phyloP scores from a whole-genome alignment of 225 moss, liverwort and hornwort genomes.

The Rhytidiadelphus loreus region DNA sequence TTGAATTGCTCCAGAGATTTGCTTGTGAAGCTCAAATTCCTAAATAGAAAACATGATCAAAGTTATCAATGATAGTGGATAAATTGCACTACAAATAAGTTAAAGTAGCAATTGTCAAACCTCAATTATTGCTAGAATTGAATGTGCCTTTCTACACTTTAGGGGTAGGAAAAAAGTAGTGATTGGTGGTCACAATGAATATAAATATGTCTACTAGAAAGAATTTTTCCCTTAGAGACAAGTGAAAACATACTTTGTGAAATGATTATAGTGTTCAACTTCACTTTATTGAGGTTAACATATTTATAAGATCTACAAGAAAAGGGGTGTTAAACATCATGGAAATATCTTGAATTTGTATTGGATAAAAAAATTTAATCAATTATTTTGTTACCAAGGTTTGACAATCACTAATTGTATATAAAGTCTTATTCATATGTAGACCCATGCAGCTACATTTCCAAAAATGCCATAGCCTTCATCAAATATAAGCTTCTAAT shows the following conservation, averaged over 20 bases:
- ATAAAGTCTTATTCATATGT: neutral
- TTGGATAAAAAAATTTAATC: neutral
- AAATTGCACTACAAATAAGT: neutral
- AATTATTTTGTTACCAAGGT: neutral
- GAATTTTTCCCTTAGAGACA: neutral
- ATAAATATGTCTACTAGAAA: neutral
- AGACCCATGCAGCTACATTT: neutral
- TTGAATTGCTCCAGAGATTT: conserved; percentile 9
- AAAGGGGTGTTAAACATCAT: neutral
- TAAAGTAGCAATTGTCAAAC: neutral
- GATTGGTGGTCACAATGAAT: neutral
- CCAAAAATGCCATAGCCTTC: neutral
- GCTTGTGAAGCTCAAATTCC: conserved; percentile 27
- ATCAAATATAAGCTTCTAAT: neutral
- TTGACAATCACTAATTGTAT: neutral
- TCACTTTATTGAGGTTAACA: neutral
- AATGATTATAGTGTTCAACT: neutral
- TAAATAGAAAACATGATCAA: neutral
- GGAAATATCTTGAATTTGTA: neutral
- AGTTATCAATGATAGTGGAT: neutral
- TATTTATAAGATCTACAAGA: neutral
- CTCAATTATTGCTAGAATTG: neutral
- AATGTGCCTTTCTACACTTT: neutral
- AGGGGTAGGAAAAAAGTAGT: neutral
- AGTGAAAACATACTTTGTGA: neutral